Conservation (phyloP, 2,329 filamentous ascomycete species). For the Talaromyces funiculosus region DNA sequence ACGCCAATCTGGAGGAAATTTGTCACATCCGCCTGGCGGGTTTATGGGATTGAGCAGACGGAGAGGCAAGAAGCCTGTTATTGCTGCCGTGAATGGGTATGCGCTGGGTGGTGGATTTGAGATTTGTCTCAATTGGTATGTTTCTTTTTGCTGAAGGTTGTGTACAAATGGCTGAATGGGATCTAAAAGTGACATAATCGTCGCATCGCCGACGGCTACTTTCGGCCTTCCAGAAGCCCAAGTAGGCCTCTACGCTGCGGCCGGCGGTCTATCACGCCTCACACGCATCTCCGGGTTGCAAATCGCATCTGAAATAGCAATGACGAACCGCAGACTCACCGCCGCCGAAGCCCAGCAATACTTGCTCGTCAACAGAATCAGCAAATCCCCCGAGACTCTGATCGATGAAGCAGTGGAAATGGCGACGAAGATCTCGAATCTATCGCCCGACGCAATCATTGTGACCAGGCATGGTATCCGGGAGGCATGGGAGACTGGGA, state of each 20-base stretch:
- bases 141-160: background rate
- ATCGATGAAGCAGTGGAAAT: slow-evolving; percentile 50
- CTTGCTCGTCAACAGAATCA: slow-evolving; percentile 68
- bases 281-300: slow-evolving; percentile 62
- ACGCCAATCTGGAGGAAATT: background rate
- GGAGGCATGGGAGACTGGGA: slow-evolving; percentile 65
- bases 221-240: slow-evolving; percentile 69
- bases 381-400: slow-evolving; percentile 23
- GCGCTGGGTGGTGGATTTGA: slow-evolving; percentile 74
- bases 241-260: slow-evolving; percentile 64
- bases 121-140: slow-evolving; percentile 81
- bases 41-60: slow-evolving; percentile 54
- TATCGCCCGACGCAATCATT: slow-evolving; percentile 70
- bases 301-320: slow-evolving; percentile 65
- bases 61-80: slow-evolving; percentile 63
- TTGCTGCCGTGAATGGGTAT: slow-evolving; percentile 72
- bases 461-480: slow-evolving; percentile 67
- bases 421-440: slow-evolving; percentile 61
- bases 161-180: background rate
- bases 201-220: slow-evolving; percentile 53
- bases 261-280: slow-evolving; percentile 64
- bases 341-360: slow-evolving; percentile 59
- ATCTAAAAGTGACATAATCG: slow-evolving; percentile 59
- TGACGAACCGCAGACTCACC: slow-evolving; percentile 56
- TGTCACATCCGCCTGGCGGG: slow-evolving; percentile 43